Conservation (phyloP, 2,329 filamentous ascomycete species). For the Clonostachys chloroleuca region DNA sequence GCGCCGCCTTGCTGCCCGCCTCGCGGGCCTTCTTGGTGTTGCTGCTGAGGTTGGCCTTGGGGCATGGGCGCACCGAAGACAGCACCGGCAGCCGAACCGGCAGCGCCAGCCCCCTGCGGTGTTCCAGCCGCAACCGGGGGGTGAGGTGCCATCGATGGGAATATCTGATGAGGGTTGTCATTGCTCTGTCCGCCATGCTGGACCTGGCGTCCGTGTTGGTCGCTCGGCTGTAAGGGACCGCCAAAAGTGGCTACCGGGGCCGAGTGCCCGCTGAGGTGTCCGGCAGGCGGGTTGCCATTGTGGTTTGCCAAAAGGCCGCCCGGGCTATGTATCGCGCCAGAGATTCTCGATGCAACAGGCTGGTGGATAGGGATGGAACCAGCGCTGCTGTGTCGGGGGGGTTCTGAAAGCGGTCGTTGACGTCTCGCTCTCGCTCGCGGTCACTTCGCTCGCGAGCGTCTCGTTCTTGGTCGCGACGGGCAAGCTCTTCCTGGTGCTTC, state of each 20-base stretch:
- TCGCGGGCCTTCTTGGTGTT: constrained; percentile 57
- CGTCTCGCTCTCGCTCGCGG: constrained; percentile 58
- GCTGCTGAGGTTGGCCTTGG: constrained; percentile 32
- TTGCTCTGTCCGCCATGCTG: constrained; percentile 48
- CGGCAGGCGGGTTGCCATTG: constrained; percentile 46
- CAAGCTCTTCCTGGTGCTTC: constrained; percentile 42
- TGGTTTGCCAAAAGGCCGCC: constrained; percentile 81
- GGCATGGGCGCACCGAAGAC: constrained; percentile 69
- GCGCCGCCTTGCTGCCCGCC: constrained; percentile 29
- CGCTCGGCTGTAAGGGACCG: constrained; percentile 44
- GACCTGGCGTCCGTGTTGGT: constrained; percentile 44
- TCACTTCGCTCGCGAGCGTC: constrained; percentile 62
- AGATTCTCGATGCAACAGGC: constrained; percentile 78
- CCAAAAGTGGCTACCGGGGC: constrained; percentile 45
- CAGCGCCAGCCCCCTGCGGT: constrained; percentile 9
- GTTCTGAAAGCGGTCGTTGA: constrained; percentile 63
- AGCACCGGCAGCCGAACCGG: constrained; percentile 54
- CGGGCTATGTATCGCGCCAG: constrained; percentile 84
- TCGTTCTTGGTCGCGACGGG: constrained; percentile 46
- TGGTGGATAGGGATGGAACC: constrained; percentile 91
- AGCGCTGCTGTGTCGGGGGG: constrained; percentile 69
- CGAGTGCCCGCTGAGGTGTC: constrained; percentile 38
- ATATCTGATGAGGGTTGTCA: constrained; percentile 47
- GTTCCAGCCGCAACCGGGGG: no score
- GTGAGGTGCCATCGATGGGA: constrained; percentile 44